phyloP scores from a whole-genome alignment of 257 asterid species.

The Lycium ferocissimum region DNA sequence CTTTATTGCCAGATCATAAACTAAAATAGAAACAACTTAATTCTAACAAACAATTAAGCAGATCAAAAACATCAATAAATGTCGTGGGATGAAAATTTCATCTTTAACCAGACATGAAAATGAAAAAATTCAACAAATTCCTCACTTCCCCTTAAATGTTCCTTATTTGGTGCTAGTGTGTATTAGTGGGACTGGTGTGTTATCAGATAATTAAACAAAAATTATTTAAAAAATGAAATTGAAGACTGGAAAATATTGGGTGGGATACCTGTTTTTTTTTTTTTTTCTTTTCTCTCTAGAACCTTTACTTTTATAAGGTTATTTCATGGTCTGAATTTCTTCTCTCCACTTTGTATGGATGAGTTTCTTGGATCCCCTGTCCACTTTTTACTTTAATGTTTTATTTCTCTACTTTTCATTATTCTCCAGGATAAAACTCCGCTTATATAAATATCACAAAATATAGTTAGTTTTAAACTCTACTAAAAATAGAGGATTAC shows the following conservation, averaged over 20 bases:
- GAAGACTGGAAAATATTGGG: background rate
- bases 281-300: background rate
- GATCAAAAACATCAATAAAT: too few relatives aligned
- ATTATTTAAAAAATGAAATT: background rate
- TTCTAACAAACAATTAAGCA: background rate
- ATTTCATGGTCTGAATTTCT: conserved; percentile 3
- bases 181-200: too few relatives aligned
- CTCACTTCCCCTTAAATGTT: too few relatives aligned
- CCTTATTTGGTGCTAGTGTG: too few relatives aligned
- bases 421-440: too few relatives aligned
- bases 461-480: too few relatives aligned
- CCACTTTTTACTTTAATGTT: background rate
- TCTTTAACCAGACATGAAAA: too few relatives aligned
- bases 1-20: background rate
- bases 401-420: background rate
- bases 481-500: too few relatives aligned
- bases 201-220: too few relatives aligned
- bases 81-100: too few relatives aligned
- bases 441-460: too few relatives aligned
- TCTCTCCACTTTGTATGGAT: background rate
- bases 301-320: background rate
- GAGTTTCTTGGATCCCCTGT: conserved; percentile 15
- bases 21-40: background rate
- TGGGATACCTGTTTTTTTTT: background rate
- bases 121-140: too few relatives aligned